Percentiles rank a stretch among this genome's conserved stretches.
Conservation (phyloP, 139 green algal species). For the Cymbomonas tetramitiformis region DNA sequence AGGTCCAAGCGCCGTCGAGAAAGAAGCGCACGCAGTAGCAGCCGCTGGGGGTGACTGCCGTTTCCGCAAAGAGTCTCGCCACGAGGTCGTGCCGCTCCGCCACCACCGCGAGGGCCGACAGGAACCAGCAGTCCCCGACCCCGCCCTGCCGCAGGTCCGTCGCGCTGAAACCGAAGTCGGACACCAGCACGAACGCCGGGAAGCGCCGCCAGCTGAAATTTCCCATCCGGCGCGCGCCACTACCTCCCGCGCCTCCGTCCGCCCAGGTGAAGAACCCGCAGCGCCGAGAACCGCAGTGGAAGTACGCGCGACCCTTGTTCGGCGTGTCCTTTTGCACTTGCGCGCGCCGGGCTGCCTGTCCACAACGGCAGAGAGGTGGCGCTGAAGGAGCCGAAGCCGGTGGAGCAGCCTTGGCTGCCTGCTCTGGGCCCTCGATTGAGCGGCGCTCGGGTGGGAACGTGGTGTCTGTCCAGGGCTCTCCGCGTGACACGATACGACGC, state of each 20-base stretch:
- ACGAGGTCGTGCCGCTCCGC: conserved; percentile 12
- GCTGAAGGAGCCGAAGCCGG: too few species aligned
- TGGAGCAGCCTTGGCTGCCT: too few species aligned
- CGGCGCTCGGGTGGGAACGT: too few species aligned
- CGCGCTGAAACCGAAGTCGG: neutral
- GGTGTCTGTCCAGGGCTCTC: too few species aligned
- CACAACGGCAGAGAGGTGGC: too few species aligned
- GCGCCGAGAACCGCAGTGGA: conserved; percentile 2
- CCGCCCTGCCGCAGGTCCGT: conserved; percentile 12
- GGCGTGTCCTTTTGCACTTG: neutral
- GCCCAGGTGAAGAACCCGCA: conserved; percentile 19
- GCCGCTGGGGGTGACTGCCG: neutral
- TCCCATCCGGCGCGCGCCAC: neutral
- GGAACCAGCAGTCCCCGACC: conserved; percentile 23
- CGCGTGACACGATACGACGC: too few species aligned
- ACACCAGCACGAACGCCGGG: conserved; percentile 4
- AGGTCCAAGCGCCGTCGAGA: conserved; percentile 13
- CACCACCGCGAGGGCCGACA: conserved; percentile 18
- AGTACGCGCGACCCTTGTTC: conserved; percentile 9
- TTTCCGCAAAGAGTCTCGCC: neutral
- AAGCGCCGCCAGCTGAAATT: conserved; percentile 5
- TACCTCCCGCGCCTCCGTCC: neutral
- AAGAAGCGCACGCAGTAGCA: conserved; percentile 13
- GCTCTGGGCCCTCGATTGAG: too few species aligned
- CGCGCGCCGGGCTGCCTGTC: neutral